Base-by-base conservation (phyloP, 2,329 filamentous ascomycete species). In the Colletotrichum tabaci region DNA sequence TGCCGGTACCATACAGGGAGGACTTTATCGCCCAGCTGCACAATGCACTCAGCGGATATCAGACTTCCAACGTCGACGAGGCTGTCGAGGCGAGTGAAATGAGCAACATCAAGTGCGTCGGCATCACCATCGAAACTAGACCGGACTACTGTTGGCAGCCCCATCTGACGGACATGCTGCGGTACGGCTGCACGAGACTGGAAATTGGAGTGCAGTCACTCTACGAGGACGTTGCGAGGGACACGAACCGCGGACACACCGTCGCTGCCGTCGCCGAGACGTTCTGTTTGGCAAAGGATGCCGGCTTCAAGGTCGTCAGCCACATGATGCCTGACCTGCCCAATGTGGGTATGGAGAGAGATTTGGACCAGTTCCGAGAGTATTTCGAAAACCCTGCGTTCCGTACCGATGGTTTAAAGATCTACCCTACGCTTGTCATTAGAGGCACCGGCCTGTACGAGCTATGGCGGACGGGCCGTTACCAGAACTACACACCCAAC, bases 261-360 rank as follows among this genome's bases (percentile, higher is more conserved):
- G 96, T 99, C 30, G 94, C 95, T 8, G 90, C 97, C 1, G 96
- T 99, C 0, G 96, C 95, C 40, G 95, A 99, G 83, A 99, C 96
- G 0, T 99, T 99, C 80, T 97, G 94, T 76, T 87, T 98, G n/a
- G 91, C 96, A 74, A 99, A 99, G 83, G 97, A 99, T 81, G 95
- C 97, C 7, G 96, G 96, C 0, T 99, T 98, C 88, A 99, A 99
- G 82, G 96, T 99, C 0, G 96, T 99, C 74, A 97, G 94, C 75
- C 96, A 99, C 84, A 99, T 99, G 96, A 99, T 99, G 96, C 96
- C 96, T 1, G 96, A 99, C 80, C 84, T 99, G 58, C 96, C 96
- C 4, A 99, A 99, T 77, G 96, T 99, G 2, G 96, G 96, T 67
- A 98, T 98, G 93, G 97, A 99, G 83, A 92, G 96, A 77, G 96